Evolutionary conservation across 2,329 filamentous ascomycete genomes (phyloP).

Genomic region (Talaromyces albobiverticillius): DNA sequence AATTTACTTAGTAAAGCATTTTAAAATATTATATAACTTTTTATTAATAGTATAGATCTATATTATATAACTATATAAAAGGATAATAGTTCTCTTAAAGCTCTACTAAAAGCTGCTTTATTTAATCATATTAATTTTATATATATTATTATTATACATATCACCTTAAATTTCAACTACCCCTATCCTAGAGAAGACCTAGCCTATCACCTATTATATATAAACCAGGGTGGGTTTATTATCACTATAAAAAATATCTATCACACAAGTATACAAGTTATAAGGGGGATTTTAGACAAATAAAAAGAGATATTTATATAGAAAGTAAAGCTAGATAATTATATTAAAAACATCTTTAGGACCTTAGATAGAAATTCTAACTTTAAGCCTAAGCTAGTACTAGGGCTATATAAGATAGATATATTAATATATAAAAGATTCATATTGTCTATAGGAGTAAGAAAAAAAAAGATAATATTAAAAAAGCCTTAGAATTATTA

Average conservation of each 20-base stretch:
- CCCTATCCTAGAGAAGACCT: slow-evolving; percentile 58
- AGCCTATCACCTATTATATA: slow-evolving; percentile 58
- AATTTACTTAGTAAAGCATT: slow-evolving; percentile 60
- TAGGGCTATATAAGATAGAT: too few relatives aligned
- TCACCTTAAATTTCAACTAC: slow-evolving; percentile 69
- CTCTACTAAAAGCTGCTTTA: slow-evolving; percentile 58
- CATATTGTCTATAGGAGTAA: too few relatives aligned
- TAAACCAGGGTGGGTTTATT: slow-evolving; percentile 61
- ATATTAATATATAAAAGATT: too few relatives aligned
- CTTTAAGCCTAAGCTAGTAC: slow-evolving; percentile 61
- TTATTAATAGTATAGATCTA: slow-evolving; percentile 65
- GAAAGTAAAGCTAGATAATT: slow-evolving; percentile 61
- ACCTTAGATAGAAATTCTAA: slow-evolving; percentile 60
- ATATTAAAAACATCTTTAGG: slow-evolving; percentile 70
- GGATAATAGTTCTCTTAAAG: slow-evolving; percentile 68
- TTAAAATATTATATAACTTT: slow-evolving; percentile 60
- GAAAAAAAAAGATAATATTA: too few relatives aligned
- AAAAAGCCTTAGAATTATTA: too few relatives aligned
- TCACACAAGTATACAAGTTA: slow-evolving; percentile 62
- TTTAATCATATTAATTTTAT: slow-evolving; percentile 61
- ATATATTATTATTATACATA: slow-evolving; percentile 66
- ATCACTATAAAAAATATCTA: slow-evolving; percentile 68
- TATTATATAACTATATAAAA: slow-evolving; percentile 74
- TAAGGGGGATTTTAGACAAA: slow-evolving; percentile 59
- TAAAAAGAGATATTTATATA: slow-evolving; percentile 60